Percentiles rank a stretch among this genome's conserved stretches.
Conservation (phyloP, 2,329 filamentous ascomycete species). For the Shiraia bambusicola region DNA sequence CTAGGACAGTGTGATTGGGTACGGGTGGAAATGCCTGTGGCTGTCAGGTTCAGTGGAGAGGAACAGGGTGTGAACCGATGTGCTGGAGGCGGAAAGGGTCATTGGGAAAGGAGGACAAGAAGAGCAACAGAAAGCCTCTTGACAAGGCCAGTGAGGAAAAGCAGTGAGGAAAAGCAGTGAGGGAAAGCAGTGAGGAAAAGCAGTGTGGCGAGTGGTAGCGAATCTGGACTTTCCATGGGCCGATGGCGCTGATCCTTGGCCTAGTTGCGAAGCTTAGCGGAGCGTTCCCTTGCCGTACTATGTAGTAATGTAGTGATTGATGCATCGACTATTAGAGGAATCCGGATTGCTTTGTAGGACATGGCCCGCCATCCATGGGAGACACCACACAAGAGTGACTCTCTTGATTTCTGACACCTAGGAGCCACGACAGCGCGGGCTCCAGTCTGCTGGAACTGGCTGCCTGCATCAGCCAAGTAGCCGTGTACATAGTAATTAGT, state of each 20-base stretch:
- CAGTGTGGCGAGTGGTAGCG: constrained; percentile 40
- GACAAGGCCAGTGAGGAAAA: constrained; percentile 20
- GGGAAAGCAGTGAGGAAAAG: constrained; percentile 25
- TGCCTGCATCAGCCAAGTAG: no score
- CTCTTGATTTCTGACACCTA: no score
- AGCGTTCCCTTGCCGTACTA: constrained; percentile 10
- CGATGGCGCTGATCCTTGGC: constrained; percentile 35
- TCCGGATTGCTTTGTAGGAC: no score
- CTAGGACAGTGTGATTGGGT: constrained; percentile 31
- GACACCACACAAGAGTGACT: no score
- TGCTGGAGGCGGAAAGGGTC: constrained; percentile 43
- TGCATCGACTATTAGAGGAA: no score
- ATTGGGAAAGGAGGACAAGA: constrained; percentile 16
- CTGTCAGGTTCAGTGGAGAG: constrained; percentile 34
- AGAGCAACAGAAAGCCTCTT: constrained; percentile 17
- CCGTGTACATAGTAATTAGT: no score
- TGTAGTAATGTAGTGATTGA: no score
- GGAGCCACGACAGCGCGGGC: no score
- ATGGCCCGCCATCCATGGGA: no score
- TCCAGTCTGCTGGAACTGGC: no score
- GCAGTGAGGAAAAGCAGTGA: constrained; percentile 20
- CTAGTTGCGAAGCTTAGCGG: constrained; percentile 36
- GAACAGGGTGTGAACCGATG: constrained; percentile 34
- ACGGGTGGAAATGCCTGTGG: constrained; percentile 25
- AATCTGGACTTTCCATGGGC: constrained; percentile 41